Conservation (phyloP, 2,329 filamentous ascomycete species). For the Pseudomassariella vexata region DNA sequence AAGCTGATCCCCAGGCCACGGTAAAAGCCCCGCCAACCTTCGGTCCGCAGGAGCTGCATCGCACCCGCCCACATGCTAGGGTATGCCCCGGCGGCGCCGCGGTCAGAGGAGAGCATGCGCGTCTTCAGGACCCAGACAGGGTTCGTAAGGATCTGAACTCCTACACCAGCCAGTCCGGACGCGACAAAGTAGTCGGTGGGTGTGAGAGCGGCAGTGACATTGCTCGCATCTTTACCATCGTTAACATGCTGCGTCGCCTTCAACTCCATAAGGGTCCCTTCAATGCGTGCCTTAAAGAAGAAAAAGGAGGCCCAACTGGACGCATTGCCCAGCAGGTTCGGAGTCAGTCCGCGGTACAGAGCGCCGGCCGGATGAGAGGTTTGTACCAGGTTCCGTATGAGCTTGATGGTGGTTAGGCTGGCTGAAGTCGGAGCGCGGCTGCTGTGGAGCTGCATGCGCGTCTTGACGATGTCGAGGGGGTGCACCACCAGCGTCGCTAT, state of each 20-base stretch:
- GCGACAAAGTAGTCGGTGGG: constrained; percentile 75
- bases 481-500: constrained; percentile 83
- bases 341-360: constrained; percentile 83
- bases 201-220: constrained; percentile 32
- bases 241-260: constrained; percentile 12
- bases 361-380: constrained; percentile 56
- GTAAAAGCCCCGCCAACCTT: constrained; percentile 80
- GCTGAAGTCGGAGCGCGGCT: constrained; percentile 31
- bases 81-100: constrained; percentile 71
- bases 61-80: constrained; percentile 68
- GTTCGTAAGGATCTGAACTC: constrained; percentile 81
- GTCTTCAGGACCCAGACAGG: constrained; percentile 99
- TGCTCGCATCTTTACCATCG: background rate
- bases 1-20: constrained; percentile 77
- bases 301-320: constrained; percentile 92
- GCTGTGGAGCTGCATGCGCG: constrained; percentile 72
- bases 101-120: constrained; percentile 85
- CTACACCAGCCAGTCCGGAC: constrained; percentile 62
- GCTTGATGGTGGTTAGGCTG: constrained; percentile 41
- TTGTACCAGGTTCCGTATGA: constrained; percentile 43
- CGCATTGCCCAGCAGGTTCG: constrained; percentile 87
- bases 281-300: constrained; percentile 59
- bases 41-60: constrained; percentile 57
- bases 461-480: constrained; percentile 94
- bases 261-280: constrained; percentile 36